These are phyloP conservation scores for Daldinia concentrica DNA, from an alignment of 495 filamentous ascomycete species.

Conservation along the genomic window DNA sequence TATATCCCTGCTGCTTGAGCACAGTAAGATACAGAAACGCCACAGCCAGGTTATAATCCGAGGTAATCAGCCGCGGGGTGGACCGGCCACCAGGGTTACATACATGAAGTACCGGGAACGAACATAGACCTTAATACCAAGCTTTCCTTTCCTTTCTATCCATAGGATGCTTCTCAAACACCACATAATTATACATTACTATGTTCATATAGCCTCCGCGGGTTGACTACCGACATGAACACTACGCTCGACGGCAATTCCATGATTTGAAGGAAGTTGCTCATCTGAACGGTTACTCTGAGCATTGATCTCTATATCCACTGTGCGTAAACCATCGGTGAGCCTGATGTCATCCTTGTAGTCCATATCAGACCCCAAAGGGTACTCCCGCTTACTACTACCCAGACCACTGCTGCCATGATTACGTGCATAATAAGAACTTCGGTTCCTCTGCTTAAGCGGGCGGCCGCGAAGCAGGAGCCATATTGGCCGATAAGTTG, in stretches of 20 bases:
- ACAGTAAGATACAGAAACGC: not conserved
- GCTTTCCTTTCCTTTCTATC: too few species aligned
- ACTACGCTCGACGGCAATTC: slow-evolving; percentile 15
- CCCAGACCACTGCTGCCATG: slow-evolving; percentile 7
- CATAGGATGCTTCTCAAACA: too few species aligned
- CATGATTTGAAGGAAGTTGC: not conserved
- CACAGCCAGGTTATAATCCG: not conserved
- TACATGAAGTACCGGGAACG: too few species aligned
- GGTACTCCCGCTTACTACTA: not conserved
- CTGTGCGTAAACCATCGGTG: not conserved
- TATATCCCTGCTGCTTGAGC: not conserved
- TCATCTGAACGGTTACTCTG: slow-evolving; percentile 9
- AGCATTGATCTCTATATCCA: slow-evolving; percentile 6
- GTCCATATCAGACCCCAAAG: slow-evolving; percentile 11
- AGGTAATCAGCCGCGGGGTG: not conserved
- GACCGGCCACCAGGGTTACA: too few species aligned
- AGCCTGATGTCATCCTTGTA: slow-evolving; percentile 20
- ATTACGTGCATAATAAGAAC: slow-evolving; percentile 11
- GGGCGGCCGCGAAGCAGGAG: slow-evolving; percentile 17
- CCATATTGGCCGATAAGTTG: slow-evolving; percentile 44
- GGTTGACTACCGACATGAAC: slow-evolving; percentile 10
- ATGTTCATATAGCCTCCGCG: slow-evolving; percentile 4
- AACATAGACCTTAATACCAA: too few species aligned
- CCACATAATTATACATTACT: not conserved
- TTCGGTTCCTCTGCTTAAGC: slow-evolving; percentile 4